A percentile compares a stretch with the other conserved stretches of the same genome.
These are phyloP conservation scores for Geosmithia morbida DNA, from an alignment of 2,329 filamentous ascomycete genomes.

Conservation along the genomic window DNA sequence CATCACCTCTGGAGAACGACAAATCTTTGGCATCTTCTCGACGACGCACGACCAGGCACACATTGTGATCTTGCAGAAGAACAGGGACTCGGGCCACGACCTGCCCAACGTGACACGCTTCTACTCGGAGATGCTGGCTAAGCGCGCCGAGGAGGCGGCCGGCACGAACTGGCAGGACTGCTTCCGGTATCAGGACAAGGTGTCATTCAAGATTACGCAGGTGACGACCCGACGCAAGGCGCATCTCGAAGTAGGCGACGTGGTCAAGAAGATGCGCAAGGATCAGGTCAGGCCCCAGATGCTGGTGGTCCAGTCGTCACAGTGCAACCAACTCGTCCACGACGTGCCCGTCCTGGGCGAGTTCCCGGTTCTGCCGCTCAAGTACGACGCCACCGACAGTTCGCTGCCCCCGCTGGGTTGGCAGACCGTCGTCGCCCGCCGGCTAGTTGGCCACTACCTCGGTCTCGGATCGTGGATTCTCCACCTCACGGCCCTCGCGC, in stretches of 20 bases:
- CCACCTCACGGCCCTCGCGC: conserved; percentile 73
- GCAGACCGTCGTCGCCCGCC: conserved; percentile 78
- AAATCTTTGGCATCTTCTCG: conserved; percentile 90
- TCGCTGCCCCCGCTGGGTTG: conserved; percentile 84
- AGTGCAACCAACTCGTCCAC: conserved; percentile 64
- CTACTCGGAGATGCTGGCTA: conserved; percentile 62
- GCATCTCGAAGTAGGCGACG: conserved; percentile 72
- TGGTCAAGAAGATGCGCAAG: conserved; percentile 79
- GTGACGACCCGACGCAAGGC: conserved; percentile 85
- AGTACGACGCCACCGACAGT: conserved; percentile 71
- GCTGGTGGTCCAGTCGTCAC: conserved; percentile 82
- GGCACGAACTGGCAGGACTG: conserved; percentile 64
- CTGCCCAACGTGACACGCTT: conserved; percentile 84
- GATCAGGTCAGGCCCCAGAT: conserved; percentile 71
- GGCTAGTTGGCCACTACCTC: conserved; percentile 79
- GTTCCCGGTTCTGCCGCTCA: conserved; percentile 69
- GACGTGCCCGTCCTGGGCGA: conserved; percentile 75
- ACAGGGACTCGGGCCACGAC: conserved; percentile 61
- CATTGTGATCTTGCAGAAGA: conserved; percentile 76
- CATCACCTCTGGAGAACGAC: conserved; percentile 75
- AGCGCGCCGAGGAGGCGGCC: conserved; percentile 49
- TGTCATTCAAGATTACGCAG: conserved; percentile 76
- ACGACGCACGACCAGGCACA: conserved; percentile 67
- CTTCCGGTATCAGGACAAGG: conserved; percentile 73
- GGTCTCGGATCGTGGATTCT: conserved; percentile 86